Percentiles rank a stretch among this genome's conserved stretches.
These are phyloP conservation scores for Nectriaceae sp. DNA, from an alignment of 2,329 filamentous ascomycete genomes.

Conservation along the genomic window DNA sequence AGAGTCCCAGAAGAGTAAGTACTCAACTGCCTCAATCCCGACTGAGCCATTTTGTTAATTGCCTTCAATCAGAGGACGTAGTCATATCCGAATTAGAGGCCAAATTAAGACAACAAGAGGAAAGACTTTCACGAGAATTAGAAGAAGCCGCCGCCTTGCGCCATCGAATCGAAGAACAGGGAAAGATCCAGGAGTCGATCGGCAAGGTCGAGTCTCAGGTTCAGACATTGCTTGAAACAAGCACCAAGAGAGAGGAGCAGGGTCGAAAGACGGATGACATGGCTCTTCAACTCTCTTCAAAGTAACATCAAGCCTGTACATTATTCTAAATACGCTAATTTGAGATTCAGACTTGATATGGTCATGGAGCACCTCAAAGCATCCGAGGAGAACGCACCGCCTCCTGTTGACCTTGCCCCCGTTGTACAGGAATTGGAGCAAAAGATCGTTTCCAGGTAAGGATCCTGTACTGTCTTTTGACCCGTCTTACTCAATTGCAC, in stretches of 20 bases:
- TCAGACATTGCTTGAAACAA: constrained; percentile 15
- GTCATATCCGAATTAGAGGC: constrained; percentile 24
- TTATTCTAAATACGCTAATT: not conserved
- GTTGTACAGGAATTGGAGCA: constrained; percentile 13
- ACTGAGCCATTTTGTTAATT: constrained; percentile 1
- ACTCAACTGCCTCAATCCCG: not conserved
- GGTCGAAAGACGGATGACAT: constrained; percentile 3
- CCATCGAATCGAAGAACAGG: constrained; percentile 15
- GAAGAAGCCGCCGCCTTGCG: constrained; percentile 9
- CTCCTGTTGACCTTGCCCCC: constrained; percentile 3
- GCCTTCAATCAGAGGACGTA: constrained; percentile 22
- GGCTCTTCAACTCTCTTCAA: constrained; percentile 15
- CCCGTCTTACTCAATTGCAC: not conserved
- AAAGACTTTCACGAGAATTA: constrained; percentile 11
- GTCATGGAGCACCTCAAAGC: constrained; percentile 11
- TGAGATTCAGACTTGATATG: constrained; percentile 13
- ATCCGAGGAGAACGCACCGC: not conserved
- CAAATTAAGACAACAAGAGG: constrained; percentile 22
- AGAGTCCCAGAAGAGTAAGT: constrained; percentile 27
- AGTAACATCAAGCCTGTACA: constrained; percentile 10
- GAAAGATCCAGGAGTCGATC: constrained; percentile 10
- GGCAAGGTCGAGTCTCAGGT: constrained; percentile 19
- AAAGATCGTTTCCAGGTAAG: constrained; percentile 21
- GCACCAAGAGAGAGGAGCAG: constrained; percentile 3
- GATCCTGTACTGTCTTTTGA: not conserved